Base-by-base conservation (phyloP, 345 rosid genomes). In the Eucalyptus tenuipes region DNA sequence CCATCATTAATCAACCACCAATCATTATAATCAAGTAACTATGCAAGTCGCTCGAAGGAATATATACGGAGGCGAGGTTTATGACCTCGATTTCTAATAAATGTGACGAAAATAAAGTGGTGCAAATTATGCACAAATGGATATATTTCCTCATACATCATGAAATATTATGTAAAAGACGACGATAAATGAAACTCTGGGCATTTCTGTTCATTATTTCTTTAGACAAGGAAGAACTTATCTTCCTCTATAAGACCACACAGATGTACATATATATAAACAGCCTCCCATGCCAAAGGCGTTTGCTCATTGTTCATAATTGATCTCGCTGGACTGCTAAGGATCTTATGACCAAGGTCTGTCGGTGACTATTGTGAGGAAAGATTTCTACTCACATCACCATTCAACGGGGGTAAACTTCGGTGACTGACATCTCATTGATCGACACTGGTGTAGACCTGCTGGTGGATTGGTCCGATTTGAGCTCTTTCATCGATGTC, bases 291-390 rank as follows among this genome's bases (percentile, higher is more conserved):
- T 18, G 57, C 10, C 25, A 53, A 25, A 25, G n/a, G 66, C 11
- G 66, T 24, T 59, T 59, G 14, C 13, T 59, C 7, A 25, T 25
- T 25, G n/a, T 11, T 59, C 66, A 1, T 2, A 0, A 25, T 0
- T 25, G n/a, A 59, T 25, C 66, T 27, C n/a, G 4, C n/a, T 25
- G n/a, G 14, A 59, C 0, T 25, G n/a, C 7, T 24, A 0, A 25
- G 29, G 66, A 59, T 25, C n/a, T 57, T 22, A 22, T 22, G 25
- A 20, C 0, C 14, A 12, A 59, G n/a, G 7, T 25, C 66, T 59
- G n/a, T n/a, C n/a, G n/a, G n/a, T 0, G 64, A 57, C 64, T 57
- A 24, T 59, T 0, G 0, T 5, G n/a, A 37, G 17, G 20, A 52
- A 57, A 29, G 61, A 49, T 10, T 55, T 25, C n/a, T 0, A 29